phyloP scores from a whole-genome alignment of 257 asterid genomes.

The Primulina tabacum region DNA sequence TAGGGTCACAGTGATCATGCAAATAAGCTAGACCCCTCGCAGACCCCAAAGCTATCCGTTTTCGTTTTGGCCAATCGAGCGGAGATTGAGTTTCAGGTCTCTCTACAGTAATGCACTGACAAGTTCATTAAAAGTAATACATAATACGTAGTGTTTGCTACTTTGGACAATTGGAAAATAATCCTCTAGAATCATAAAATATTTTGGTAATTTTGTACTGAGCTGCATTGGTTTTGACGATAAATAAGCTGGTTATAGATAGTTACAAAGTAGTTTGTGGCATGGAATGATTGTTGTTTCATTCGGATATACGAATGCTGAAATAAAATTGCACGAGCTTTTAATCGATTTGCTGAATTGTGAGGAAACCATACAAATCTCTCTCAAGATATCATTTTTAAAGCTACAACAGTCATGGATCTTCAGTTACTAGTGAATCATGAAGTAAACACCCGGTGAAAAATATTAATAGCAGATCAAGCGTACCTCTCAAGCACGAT shows the following conservation, averaged over 20 bases:
- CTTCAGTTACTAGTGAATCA: not conserved
- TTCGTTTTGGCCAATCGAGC: slow-evolving; percentile 77
- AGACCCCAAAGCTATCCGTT: slow-evolving; percentile 74
- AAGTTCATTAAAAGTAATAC: slow-evolving; percentile 7
- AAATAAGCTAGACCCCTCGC: slow-evolving; percentile 92
- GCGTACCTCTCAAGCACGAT: slow-evolving; percentile 87
- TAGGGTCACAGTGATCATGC: slow-evolving; percentile 90
- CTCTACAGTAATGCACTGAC: slow-evolving; percentile 40
- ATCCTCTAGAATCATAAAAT: not conserved
- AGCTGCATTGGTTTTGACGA: not conserved
- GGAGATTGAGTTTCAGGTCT: slow-evolving; percentile 63
- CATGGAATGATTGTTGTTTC: not conserved
- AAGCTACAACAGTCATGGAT: slow-evolving; percentile 12
- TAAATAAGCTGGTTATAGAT: not conserved
- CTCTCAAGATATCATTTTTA: not conserved
- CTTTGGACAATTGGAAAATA: not conserved
- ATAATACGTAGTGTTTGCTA: not conserved
- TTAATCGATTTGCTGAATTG: not conserved
- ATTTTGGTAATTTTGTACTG: not conserved
- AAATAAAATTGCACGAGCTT: not conserved
- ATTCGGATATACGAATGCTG: not conserved
- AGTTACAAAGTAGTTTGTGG: not conserved
- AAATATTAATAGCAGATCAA: slow-evolving; percentile 16
- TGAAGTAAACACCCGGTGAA: not conserved
- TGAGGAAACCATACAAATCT: not conserved